phyloP scores from a whole-genome alignment of 768 basidiomycete species.

The Botryobasidium botryosum region DNA sequence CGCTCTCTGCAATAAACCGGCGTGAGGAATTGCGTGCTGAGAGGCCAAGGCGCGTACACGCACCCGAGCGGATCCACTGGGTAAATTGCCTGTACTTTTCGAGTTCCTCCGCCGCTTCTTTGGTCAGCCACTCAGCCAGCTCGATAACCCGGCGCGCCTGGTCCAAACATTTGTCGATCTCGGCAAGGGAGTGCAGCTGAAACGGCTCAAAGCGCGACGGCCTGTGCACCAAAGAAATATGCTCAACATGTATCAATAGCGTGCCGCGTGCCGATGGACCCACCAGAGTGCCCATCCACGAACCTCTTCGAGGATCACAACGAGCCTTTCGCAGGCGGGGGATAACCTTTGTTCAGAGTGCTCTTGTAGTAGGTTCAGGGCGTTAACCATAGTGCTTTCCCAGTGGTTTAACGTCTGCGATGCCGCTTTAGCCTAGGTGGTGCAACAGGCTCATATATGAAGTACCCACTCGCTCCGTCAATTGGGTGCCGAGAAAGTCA shows the following conservation, averaged over 20 bases:
- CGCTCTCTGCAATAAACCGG: slow-evolving; percentile 6
- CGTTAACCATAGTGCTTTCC: slow-evolving; percentile 57
- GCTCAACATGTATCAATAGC: slow-evolving; percentile 5
- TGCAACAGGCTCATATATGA: slow-evolving; percentile 2
- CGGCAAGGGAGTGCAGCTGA: slow-evolving; percentile 33
- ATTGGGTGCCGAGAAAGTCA: too few species aligned
- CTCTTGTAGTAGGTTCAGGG: slow-evolving; percentile 56
- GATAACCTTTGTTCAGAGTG: slow-evolving; percentile 49
- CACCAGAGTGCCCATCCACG: slow-evolving; percentile 47
- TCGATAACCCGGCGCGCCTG: slow-evolving; percentile 41
- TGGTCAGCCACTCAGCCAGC: slow-evolving; percentile 49
- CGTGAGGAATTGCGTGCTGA: not conserved
- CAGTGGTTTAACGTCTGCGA: slow-evolving; percentile 63
- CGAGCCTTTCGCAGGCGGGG: slow-evolving; percentile 60
- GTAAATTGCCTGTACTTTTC: slow-evolving; percentile 65
- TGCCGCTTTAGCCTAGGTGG: not conserved
- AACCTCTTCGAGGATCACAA: slow-evolving; percentile 61
- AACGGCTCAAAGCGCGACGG: slow-evolving; percentile 37
- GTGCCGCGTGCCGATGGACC: slow-evolving; percentile 6
- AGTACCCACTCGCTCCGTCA: slow-evolving; percentile 56
- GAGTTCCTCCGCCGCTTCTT: slow-evolving; percentile 47
- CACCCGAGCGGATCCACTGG: slow-evolving; percentile 33
- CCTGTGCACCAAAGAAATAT: slow-evolving; percentile 29
- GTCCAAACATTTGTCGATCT: slow-evolving; percentile 36
- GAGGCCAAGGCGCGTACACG: not conserved